Base-by-base conservation (phyloP, 305 asterid genomes). In the Striga hermonthica region DNA sequence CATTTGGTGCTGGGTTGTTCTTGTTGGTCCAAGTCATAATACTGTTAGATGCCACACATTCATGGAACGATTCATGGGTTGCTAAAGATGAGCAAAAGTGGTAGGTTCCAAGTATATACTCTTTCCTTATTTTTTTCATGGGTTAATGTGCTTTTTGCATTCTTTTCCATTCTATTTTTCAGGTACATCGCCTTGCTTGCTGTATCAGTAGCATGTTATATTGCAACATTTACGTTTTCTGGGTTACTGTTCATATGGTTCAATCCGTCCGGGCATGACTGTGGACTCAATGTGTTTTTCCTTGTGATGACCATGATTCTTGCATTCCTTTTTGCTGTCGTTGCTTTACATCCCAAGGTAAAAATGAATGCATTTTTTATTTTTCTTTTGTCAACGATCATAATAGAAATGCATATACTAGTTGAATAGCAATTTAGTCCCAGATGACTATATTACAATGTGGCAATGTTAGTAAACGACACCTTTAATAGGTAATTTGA, bases 31-130 rank as follows among this genome's bases (percentile, higher is more conserved):
- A 93, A 81, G 97, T 93, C 31, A 39, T 93, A 58, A 72, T 93
- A 45, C 61, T 93, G 68, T 70, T 93, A 66, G 98, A 93, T 64
- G 96, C 96, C 67, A 89, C 95, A 11, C 96, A 90, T 72, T 66
- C 98, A 8, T 93, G 97, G 98, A 93, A 93, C 38, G 97, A 93
- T 79, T 83, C 97, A 11, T 93, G 94, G 98, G 98, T 88, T 36
- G 95, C 95, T 40, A 93, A 93, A 80, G 97, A 93, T 13, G 98
- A 93, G 73, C 90, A 75, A 71, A 90, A 90, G 72, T 93, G 98
- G 98, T 92, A 50, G 45, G 81, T 74, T 78, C 59, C 63, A 12
- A 70, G 53, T 69, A 62, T 55, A 41, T 36, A 58, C 37, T 57
- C 64, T 58, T 58, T 35, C 67, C 61, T 57, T 53, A 55, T 54